Conservation (phyloP, 192 early-diverging fungal species). For the Coemansia sp. region DNA sequence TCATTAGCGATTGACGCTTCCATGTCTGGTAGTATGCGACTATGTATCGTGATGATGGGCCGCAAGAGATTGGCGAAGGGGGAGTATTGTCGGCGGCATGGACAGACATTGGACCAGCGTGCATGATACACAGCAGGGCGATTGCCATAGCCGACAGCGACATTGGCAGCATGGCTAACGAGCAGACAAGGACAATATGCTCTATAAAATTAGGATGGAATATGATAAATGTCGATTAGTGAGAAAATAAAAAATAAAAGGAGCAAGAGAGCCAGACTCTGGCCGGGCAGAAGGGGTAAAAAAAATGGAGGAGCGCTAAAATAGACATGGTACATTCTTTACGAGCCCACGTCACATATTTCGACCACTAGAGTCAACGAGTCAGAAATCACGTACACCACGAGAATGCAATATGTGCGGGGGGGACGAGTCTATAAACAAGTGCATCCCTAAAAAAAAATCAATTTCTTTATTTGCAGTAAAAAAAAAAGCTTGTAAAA, state of each 20-base stretch:
- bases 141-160: not conserved
- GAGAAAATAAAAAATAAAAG: not conserved
- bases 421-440: not conserved
- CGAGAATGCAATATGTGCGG: not conserved
- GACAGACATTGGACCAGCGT: not conserved
- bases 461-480: not conserved
- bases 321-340: not conserved
- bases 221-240: not conserved
- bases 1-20: slow-evolving; percentile 52
- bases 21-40: slow-evolving; percentile 53
- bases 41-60: slow-evolving; percentile 50
- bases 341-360: too few relatives aligned
- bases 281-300: too few relatives aligned
- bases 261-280: not conserved
- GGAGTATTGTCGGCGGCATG: not conserved
- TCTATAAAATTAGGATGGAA: not conserved
- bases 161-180: slow-evolving; percentile 1
- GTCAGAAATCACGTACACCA: too few relatives aligned
- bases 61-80: slow-evolving; percentile 12
- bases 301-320: not conserved
- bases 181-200: not conserved
- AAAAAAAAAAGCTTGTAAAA: not conserved
- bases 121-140: not conserved
- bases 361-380: too few relatives aligned
- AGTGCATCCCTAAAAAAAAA: not conserved